Evolutionary conservation across 2,329 filamentous ascomycete genomes (phyloP).

Genomic region (Fusarium dimerum): DNA sequence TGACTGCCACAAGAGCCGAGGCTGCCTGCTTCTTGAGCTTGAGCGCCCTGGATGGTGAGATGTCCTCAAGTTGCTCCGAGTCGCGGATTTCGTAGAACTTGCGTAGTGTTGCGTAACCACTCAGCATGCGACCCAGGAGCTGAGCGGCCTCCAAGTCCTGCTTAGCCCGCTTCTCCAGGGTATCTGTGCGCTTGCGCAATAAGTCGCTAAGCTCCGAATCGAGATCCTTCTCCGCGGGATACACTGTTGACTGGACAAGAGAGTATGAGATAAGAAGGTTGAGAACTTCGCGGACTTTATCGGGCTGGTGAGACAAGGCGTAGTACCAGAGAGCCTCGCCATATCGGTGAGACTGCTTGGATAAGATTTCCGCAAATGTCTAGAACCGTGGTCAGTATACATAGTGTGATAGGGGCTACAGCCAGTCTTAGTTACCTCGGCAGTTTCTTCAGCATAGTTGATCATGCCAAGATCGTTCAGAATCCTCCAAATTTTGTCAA

Average conservation of each 20-base stretch:
- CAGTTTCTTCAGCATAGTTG: slow-evolving; percentile 76
- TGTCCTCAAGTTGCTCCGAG: slow-evolving; percentile 29
- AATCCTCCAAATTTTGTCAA: slow-evolving; percentile 80
- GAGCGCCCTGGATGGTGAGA: slow-evolving; percentile 46
- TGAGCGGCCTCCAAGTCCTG: slow-evolving; percentile 80
- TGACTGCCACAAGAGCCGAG: slow-evolving; percentile 75
- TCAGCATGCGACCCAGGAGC: slow-evolving; percentile 81
- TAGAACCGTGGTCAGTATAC: slow-evolving; percentile 41
- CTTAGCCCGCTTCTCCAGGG: slow-evolving; percentile 70
- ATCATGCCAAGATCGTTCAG: slow-evolving; percentile 78
- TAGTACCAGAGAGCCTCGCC: slow-evolving; percentile 91
- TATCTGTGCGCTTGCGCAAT: slow-evolving; percentile 69
- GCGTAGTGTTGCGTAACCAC: slow-evolving; percentile 88
- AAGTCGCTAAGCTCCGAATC: slow-evolving; percentile 72
- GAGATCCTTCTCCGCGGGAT: slow-evolving; percentile 69
- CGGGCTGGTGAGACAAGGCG: slow-evolving; percentile 75
- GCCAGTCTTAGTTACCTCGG: slow-evolving; percentile 68
- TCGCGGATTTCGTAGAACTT: slow-evolving; percentile 91
- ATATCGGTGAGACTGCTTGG: slow-evolving; percentile 72
- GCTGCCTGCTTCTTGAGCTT: slow-evolving; percentile 69
- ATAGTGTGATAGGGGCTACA: not conserved
- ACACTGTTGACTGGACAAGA: slow-evolving; percentile 80
- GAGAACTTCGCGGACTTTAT: slow-evolving; percentile 82
- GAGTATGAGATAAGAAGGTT: slow-evolving; percentile 87
- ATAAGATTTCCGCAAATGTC: slow-evolving; percentile 81